Evolutionary conservation across 805 yeast genomes (phyloP), one percentile per base, ranked within the genome.

Genomic region (Ogataea methylovora): DNA sequence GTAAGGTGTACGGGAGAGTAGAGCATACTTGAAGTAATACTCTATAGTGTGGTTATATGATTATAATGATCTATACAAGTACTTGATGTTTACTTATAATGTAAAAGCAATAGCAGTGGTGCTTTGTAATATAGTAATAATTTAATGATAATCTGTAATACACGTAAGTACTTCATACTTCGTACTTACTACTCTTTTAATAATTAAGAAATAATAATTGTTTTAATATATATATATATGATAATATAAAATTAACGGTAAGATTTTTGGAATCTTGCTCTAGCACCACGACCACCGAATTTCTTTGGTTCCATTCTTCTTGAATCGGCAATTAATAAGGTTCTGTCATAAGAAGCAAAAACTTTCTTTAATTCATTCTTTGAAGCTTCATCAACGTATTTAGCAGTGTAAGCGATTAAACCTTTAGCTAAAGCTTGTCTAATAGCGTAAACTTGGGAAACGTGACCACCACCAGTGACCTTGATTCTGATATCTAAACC

Each of bases 231-330:
- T 26, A 26, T 9, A 16, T 13, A 13, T 26, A 26, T 26, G 17
- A 26, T 14, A 16, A 9, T 9, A 13, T 24, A 12, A 8, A 6
- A 16, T 75, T 90, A 92, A 88, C 98, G 98, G 92, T 92, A 92
- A 70, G 98, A 92, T 73, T 92, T 92, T 82, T 92, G 98, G 97
- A 85, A 90, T 79, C 97, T 90, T 67, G 98, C 92, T 79, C 98
- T 92, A 76, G 98, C 98, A 85, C 98, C 98, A 73, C 94, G 95
- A 81, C 98, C 98, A 80, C 98, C 98, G 79, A 92, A 92, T 81
- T 92, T 92, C 97, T 92, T 92, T 82, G 98, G 98, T 80, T 92
- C 98, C 83, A 88, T 82, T 83, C 95, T 90, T 84, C 98, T 87
- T 61, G 97, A 77, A 73, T 92, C 98, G 61, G 98, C 97, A 71